Conservation (phyloP, 768 basidiomycete genomes). For the Daedaleopsis sinensis region DNA sequence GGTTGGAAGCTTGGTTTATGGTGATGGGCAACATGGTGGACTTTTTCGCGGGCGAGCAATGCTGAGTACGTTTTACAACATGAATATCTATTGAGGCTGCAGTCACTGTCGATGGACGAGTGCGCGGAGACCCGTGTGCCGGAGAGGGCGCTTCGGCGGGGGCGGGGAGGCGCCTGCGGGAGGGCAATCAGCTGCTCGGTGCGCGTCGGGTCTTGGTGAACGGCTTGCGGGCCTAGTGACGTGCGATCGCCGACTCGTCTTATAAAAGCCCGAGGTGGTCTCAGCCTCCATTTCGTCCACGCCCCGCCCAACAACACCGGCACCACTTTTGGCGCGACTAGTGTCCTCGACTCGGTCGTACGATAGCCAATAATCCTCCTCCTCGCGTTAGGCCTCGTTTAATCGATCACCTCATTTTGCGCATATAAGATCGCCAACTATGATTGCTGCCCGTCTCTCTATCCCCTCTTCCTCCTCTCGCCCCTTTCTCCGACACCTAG, state of each 20-base stretch:
- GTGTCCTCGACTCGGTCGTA: conserved; percentile 18
- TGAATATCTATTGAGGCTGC: too few relatives aligned
- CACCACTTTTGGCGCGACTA: conserved; percentile 9
- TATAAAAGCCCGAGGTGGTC: conserved; percentile 12
- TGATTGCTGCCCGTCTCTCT: conserved; percentile 25
- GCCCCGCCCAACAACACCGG: conserved; percentile 12
- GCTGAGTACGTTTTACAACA: background rate
- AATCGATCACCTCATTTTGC: conserved; percentile 20
- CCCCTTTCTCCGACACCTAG: conserved; percentile 32
- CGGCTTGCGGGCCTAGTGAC: background rate
- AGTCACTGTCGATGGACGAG: too few relatives aligned
- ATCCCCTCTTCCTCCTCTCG: conserved; percentile 40
- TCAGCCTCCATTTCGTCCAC: background rate
- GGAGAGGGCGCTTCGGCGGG: background rate
- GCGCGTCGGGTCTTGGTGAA: background rate
- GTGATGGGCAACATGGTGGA: conserved; percentile 69
- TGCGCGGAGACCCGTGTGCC: background rate
- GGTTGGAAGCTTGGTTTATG: conserved; percentile 81
- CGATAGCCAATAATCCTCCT: conserved; percentile 21
- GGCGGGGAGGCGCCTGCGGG: background rate
- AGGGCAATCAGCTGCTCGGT: conserved; percentile 12
- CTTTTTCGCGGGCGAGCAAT: conserved; percentile 29
- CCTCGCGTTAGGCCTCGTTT: conserved; percentile 20
- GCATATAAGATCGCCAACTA: conserved; percentile 23
- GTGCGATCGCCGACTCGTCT: conserved; percentile 11